A percentile compares a stretch with the other conserved stretches of the same genome.
Conservation (phyloP, 805 yeast species). For the Limtongozyma cylindracea region DNA sequence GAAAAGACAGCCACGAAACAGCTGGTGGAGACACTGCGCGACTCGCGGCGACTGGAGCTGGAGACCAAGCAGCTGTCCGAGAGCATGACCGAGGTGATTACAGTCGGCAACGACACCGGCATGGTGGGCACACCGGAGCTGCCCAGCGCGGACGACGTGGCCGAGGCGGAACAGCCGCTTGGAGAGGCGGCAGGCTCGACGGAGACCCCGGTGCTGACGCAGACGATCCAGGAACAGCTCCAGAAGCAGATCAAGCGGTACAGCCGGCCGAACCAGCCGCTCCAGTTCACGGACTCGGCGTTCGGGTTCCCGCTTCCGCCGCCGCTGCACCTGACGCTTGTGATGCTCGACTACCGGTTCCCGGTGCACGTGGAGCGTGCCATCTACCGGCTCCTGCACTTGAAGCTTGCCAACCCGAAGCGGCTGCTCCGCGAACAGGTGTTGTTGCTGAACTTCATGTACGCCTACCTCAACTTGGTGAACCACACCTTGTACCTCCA, state of each 20-base stretch:
- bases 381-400: conserved; percentile 73
- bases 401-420: conserved; percentile 84
- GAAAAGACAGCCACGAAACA: too few relatives aligned
- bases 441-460: conserved; percentile 85
- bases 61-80: too few relatives aligned
- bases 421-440: conserved; percentile 86
- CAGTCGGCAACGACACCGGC: not conserved
- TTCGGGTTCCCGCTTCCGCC: conserved; percentile 79
- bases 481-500: conserved; percentile 65
- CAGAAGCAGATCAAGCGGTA: conserved; percentile 14
- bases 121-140: not conserved
- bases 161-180: conserved; percentile 7
- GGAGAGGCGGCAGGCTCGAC: too few relatives aligned
- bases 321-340: conserved; percentile 45
- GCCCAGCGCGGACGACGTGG: conserved; percentile 2
- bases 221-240: conserved; percentile 16
- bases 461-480: conserved; percentile 81
- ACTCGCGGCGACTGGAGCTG: too few relatives aligned
- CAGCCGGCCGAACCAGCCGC: conserved; percentile 17
- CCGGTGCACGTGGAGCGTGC: conserved; percentile 95
- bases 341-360: conserved; percentile 66
- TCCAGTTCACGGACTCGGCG: conserved; percentile 43
- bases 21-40: too few relatives aligned
- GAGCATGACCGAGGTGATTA: not conserved
- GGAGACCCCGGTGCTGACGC: too few relatives aligned